phyloP scores from a whole-genome alignment of 129 eudicot species.

The Heracleum sosnowskyi region DNA sequence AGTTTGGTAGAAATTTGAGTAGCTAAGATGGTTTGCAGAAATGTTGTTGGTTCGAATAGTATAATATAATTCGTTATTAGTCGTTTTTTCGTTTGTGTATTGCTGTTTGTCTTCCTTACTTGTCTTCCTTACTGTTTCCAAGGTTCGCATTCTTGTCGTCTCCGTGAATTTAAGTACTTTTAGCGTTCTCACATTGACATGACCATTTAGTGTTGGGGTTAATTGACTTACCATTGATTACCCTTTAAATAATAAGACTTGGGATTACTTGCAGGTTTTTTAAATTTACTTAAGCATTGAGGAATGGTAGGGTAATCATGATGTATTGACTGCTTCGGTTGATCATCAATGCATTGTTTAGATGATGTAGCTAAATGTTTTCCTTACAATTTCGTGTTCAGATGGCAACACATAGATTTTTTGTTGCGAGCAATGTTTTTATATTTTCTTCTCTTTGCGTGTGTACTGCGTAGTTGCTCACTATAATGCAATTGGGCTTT shows the following conservation, averaged over 20 bases:
- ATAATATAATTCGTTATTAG: too few relatives aligned
- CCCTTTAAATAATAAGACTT: too few relatives aligned
- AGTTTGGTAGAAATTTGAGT: too few relatives aligned
- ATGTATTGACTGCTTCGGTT: neutral
- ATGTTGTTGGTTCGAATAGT: neutral
- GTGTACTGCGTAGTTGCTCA: neutral
- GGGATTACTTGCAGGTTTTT: neutral
- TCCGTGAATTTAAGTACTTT: neutral
- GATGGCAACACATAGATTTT: neutral
- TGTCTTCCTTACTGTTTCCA: too few relatives aligned
- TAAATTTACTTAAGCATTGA: too few relatives aligned
- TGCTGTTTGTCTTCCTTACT: too few relatives aligned
- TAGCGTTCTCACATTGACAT: neutral
- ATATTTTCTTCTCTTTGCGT: neutral
- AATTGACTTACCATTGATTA: too few relatives aligned
- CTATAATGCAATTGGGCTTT: constrained; percentile 3
- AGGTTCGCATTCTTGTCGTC: too few relatives aligned
- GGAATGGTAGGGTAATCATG: neutral
- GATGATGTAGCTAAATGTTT: neutral
- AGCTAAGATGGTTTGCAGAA: neutral
- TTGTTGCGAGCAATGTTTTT: neutral
- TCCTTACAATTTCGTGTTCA: neutral
- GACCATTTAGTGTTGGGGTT: neutral
- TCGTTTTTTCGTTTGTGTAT: too few relatives aligned
- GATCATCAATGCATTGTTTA: constrained; percentile 4